These are phyloP conservation scores for Fusarium torulosum DNA, from an alignment of 2,329 filamentous ascomycete species.

Conservation along the genomic window DNA sequence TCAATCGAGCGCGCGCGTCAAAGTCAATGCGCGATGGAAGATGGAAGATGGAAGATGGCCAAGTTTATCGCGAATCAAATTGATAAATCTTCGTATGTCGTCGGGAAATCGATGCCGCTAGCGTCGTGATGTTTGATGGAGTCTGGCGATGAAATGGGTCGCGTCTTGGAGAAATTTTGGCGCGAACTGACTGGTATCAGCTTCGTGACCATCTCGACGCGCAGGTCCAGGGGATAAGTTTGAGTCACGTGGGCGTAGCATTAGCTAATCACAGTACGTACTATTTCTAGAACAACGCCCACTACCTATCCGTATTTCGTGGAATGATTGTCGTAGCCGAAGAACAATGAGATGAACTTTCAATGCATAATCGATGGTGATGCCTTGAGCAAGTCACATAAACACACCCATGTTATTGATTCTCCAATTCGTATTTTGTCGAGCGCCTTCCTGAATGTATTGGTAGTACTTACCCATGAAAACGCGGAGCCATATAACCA, in stretches of 20 bases:
- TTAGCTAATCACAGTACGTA: slow-evolving; percentile 23
- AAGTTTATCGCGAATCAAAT: slow-evolving; percentile 10
- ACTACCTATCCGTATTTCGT: no score
- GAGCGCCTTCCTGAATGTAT: neutral
- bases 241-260: neutral
- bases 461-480: no score
- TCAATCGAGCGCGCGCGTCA: slow-evolving; percentile 35
- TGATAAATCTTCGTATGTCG: slow-evolving; percentile 24
- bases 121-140: slow-evolving; percentile 48
- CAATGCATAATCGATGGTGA: no score
- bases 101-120: slow-evolving; percentile 38
- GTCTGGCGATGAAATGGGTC: slow-evolving; percentile 45
- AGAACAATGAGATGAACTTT: no score
- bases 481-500: no score
- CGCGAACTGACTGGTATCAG: slow-evolving; percentile 49
- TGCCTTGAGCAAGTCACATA: no score
- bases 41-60: slow-evolving; percentile 7
- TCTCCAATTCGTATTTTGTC: neutral
- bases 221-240: slow-evolving; percentile 13
- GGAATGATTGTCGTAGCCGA: no score
- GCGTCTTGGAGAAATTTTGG: slow-evolving; percentile 57
- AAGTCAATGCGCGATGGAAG: slow-evolving; percentile 26
- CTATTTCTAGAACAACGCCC: neutral
- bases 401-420: no score
- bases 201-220: slow-evolving; percentile 39